Conservation (phyloP, 768 basidiomycete genomes). For the Lactarius tabidus region DNA sequence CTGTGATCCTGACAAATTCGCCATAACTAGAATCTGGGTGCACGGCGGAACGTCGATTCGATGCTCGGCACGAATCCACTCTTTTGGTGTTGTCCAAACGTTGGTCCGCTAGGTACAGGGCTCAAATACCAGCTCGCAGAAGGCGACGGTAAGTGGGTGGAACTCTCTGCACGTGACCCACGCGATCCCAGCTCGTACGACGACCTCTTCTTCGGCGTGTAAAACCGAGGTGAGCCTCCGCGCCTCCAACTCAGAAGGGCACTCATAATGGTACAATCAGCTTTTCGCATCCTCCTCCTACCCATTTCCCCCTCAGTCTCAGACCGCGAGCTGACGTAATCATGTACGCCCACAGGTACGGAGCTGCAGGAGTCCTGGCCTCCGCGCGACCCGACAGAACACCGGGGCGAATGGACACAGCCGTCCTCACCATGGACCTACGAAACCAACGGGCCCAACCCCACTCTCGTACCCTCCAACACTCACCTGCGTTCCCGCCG, state of each 20-base stretch:
- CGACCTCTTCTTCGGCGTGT: conserved; percentile 1
- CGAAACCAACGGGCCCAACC: conserved; percentile 72
- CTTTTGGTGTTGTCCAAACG: conserved; percentile 82
- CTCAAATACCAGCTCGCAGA: conserved; percentile 69
- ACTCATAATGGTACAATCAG: conserved; percentile 5
- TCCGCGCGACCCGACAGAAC: conserved; percentile 57
- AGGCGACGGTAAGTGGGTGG: conserved; percentile 71
- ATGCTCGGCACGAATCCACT: conserved; percentile 72
- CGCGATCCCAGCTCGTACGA: neutral
- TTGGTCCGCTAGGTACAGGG: conserved; percentile 58
- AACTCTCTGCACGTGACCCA: conserved; percentile 31
- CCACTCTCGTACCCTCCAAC: conserved; percentile 57
- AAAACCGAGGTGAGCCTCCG: conserved; percentile 14
- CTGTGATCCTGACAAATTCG: conserved; percentile 15
- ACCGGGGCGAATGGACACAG: conserved; percentile 41
- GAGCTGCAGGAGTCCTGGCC: conserved; percentile 51
- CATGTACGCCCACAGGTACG: conserved; percentile 5
- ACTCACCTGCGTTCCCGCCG: conserved; percentile 28
- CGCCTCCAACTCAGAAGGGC: conserved; percentile 3
- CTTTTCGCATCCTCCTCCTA: neutral
- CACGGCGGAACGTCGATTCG: conserved; percentile 64
- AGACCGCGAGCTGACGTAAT: conserved; percentile 5
- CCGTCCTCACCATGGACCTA: conserved; percentile 82
- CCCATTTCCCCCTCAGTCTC: neutral
- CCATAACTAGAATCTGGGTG: conserved; percentile 71